These are phyloP conservation scores for Mycena latifolia DNA, from an alignment of 768 basidiomycete genomes.

Conservation along the genomic window DNA sequence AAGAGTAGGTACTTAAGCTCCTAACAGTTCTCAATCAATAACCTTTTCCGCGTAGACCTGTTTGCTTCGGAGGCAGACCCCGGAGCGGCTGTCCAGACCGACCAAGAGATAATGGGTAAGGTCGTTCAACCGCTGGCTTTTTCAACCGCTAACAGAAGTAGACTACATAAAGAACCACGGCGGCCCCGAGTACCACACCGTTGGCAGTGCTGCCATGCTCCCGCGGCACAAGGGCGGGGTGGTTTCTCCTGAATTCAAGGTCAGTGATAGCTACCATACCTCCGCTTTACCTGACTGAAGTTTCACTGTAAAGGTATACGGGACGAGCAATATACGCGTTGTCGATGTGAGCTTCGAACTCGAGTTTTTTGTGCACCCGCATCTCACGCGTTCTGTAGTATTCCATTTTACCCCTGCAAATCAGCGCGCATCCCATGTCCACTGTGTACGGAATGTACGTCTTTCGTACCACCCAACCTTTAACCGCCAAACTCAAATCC, in stretches of 20 bases:
- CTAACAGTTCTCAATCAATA: not conserved
- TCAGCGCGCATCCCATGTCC: constrained; percentile 26
- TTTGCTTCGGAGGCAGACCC: constrained; percentile 31
- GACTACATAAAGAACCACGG: constrained; percentile 33
- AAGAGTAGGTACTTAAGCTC: constrained; percentile 10
- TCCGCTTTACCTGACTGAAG: not conserved
- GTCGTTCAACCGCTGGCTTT: not conserved
- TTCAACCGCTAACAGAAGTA: not conserved
- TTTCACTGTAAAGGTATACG: constrained; percentile 21
- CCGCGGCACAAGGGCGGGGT: constrained; percentile 21
- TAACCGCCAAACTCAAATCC: not conserved
- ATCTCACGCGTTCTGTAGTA: not conserved
- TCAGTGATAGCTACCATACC: not conserved
- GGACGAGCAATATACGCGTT: constrained; percentile 29
- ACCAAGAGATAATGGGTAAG: constrained; percentile 36
- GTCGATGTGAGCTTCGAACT: constrained; percentile 26
- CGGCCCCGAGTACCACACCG: constrained; percentile 25
- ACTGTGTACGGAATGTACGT: constrained; percentile 27
- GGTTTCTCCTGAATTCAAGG: constrained; percentile 22
- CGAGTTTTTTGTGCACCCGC: not conserved
- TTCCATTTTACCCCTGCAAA: constrained; percentile 21
- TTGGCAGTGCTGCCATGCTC: constrained; percentile 23
- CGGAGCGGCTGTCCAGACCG: constrained; percentile 35
- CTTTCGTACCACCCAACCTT: not conserved
- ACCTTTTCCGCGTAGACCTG: constrained; percentile 11